These are phyloP conservation scores for Talaromyces islandicus DNA, from an alignment of 2,329 filamentous ascomycete species.

Conservation along the genomic window DNA sequence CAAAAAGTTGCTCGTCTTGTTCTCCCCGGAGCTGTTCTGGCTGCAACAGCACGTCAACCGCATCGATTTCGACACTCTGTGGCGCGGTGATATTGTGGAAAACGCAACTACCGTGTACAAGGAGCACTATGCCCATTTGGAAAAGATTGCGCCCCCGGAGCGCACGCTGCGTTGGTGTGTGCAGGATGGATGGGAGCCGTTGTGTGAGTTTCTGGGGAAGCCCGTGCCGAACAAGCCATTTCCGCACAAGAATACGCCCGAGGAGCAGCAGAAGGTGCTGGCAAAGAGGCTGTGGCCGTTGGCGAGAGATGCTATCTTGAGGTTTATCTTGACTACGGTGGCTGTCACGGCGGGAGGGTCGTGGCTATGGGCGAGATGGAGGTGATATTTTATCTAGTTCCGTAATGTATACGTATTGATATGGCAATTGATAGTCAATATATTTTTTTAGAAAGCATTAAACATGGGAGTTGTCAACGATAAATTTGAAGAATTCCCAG, in stretches of 20 bases:
- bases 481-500: not conserved
- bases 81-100: too few species aligned
- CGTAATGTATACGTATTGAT: not conserved
- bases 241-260: conserved; percentile 40
- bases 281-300: not conserved
- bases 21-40: too few species aligned
- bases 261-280: not conserved
- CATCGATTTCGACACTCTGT: too few species aligned
- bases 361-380: not conserved
- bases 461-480: not conserved
- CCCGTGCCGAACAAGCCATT: conserved; percentile 47
- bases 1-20: too few species aligned
- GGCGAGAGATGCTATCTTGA: not conserved
- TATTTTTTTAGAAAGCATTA: not conserved
- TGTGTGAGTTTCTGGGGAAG: conserved; percentile 51
- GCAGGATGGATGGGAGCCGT: conserved; percentile 49
- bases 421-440: too few species aligned
- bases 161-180: conserved; percentile 50
- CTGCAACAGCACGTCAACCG: too few species aligned
- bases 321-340: not conserved
- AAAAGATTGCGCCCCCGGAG: conserved; percentile 42
- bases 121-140: conserved; percentile 50
- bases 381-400: not conserved
- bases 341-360: not conserved
- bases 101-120: too few species aligned